Percentiles rank a stretch among this genome's conserved stretches.
phyloP scores from a whole-genome alignment of 805 yeast genomes.

The Ogataea parapolymorpha region DNA sequence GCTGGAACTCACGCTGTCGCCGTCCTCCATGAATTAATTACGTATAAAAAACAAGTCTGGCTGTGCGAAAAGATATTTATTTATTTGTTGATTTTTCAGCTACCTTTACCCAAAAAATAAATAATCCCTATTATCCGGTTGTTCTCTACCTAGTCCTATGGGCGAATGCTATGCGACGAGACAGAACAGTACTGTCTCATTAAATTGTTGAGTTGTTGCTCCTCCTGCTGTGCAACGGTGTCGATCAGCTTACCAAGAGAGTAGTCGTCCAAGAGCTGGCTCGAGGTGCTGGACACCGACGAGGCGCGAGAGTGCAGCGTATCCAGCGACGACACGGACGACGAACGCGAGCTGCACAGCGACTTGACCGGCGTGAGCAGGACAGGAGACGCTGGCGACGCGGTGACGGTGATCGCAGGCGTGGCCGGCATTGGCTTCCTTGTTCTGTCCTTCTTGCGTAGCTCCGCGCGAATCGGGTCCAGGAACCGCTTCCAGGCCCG shows the following conservation, averaged over 20 bases:
- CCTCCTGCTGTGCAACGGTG: constrained; percentile 33
- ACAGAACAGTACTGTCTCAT: constrained; percentile 34
- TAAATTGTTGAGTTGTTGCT: constrained; percentile 31
- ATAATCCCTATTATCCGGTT: not conserved
- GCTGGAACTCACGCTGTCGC: not conserved
- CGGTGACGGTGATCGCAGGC: not conserved
- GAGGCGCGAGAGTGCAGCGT: constrained; percentile 30
- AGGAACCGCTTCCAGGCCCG: constrained; percentile 43
- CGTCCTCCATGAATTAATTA: constrained; percentile 5
- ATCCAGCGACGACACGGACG: constrained; percentile 20
- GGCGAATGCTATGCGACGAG: constrained; percentile 8
- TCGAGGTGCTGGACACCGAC: constrained; percentile 27
- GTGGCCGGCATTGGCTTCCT: constrained; percentile 23
- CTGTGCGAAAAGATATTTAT: constrained; percentile 1
- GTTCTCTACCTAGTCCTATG: not conserved
- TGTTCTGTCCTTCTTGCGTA: constrained; percentile 31
- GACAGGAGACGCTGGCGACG: not conserved
- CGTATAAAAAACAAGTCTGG: not conserved
- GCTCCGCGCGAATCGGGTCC: constrained; percentile 45
- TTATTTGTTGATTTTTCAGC: not conserved
- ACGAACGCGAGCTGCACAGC: constrained; percentile 18
- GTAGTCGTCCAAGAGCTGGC: constrained; percentile 18
- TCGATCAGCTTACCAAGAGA: constrained; percentile 29
- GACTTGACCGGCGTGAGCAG: not conserved
- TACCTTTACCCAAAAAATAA: not conserved